Conservation (phyloP, 2,329 filamentous ascomycete genomes). For the Talaromyces pinophilus region DNA sequence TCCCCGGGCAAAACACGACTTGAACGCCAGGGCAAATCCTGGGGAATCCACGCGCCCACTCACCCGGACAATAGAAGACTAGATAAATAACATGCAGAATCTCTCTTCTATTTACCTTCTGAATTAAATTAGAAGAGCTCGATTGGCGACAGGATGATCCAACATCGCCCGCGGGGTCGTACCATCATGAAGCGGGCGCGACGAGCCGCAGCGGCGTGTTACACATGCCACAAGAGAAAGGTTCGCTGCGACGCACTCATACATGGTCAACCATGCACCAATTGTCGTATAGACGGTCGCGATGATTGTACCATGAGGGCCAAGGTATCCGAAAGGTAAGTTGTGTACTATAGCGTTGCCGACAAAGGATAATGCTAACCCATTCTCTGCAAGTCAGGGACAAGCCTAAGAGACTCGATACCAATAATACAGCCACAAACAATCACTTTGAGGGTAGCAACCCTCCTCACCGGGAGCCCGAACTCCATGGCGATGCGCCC, state of each 20-base stretch:
- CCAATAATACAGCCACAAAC: not conserved
- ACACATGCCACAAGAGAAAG: constrained; percentile 38
- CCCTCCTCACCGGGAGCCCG: not conserved
- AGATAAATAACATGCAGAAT: not conserved
- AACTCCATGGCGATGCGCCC: not conserved
- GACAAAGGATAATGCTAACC: not conserved
- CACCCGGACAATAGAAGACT: not conserved
- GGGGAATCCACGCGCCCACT: not conserved
- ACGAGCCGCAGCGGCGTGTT: constrained; percentile 36
- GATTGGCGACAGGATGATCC: not conserved
- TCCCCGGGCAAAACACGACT: not conserved
- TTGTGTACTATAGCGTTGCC: not conserved
- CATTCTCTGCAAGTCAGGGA: not conserved
- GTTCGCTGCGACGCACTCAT: constrained; percentile 37
- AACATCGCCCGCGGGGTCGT: not conserved
- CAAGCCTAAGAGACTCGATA: not conserved
- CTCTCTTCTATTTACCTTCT: not conserved
- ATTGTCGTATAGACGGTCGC: constrained; percentile 53
- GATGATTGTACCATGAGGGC: constrained; percentile 34
- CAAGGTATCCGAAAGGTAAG: not conserved
- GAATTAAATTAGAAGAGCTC: not conserved
- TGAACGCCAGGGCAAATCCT: not conserved
- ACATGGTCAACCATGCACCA: constrained; percentile 51
- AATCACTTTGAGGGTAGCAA: not conserved
- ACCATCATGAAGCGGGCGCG: constrained; percentile 29